Conservation (phyloP, 164 flowering plant species). For the Saururus chinensis region DNA sequence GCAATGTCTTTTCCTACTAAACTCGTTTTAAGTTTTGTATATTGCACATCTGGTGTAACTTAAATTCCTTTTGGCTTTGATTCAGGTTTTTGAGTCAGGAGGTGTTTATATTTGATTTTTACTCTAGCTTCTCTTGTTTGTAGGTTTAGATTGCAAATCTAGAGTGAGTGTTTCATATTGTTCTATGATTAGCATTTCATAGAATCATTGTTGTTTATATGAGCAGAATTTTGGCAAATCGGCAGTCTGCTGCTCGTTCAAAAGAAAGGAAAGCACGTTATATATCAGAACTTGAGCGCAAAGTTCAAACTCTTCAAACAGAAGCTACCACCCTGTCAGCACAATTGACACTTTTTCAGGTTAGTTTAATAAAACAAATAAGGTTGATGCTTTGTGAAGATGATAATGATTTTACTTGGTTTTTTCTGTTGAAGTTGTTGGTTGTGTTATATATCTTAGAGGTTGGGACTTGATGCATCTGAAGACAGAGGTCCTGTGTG, state of each 20-base stretch:
- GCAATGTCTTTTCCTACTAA: no score
- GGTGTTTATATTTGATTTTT: no score
- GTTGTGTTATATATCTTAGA: no score
- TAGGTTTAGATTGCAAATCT: no score
- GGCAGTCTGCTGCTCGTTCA: conserved; percentile 97
- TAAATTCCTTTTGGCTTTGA: no score
- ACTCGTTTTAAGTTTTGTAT: no score
- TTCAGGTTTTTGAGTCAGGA: no score
- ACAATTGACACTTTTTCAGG: conserved; percentile 88
- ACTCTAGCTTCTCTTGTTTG: no score
- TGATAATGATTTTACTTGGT: not conserved
- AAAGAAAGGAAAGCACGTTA: conserved; percentile 95
- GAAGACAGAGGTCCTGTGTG: no score
- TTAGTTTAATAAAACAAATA: conserved; percentile 3
- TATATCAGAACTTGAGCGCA: conserved; percentile 84
- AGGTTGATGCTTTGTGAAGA: not conserved
- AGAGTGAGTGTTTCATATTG: not conserved
- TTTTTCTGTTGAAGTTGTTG: no score
- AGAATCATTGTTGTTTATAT: not conserved
- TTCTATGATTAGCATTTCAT: not conserved
- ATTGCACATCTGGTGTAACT: no score
- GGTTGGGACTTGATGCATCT: no score
- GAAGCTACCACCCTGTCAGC: conserved; percentile 99
- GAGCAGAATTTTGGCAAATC: conserved; percentile 81
- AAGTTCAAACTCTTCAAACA: conserved; percentile 93